Conservation (phyloP, 768 basidiomycete genomes). For the Tulasnella sp. region DNA sequence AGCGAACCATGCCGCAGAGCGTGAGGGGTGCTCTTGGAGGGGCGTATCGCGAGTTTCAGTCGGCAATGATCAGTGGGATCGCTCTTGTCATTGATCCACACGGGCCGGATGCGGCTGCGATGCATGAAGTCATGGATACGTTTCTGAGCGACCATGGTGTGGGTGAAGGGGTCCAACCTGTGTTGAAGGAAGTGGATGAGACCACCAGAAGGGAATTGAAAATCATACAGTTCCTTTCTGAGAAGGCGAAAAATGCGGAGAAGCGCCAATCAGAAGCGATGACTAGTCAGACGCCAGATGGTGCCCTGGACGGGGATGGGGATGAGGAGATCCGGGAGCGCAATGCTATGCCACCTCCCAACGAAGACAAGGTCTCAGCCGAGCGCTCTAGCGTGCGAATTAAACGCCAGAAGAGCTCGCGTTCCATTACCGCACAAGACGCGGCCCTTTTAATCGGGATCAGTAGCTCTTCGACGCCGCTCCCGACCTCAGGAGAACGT, state of each 20-base stretch:
- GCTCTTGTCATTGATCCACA: conserved; percentile 72
- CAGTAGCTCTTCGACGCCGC: background rate
- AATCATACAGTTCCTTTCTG: conserved; percentile 53
- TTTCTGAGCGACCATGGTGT: conserved; percentile 58
- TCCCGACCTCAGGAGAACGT: background rate
- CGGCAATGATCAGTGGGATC: conserved; percentile 82
- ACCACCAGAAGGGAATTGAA: conserved; percentile 74
- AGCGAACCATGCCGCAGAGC: conserved; percentile 49
- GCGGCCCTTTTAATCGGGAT: conserved; percentile 13
- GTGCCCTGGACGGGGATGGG: conserved; percentile 8
- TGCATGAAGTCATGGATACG: conserved; percentile 70
- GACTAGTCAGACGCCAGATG: background rate
- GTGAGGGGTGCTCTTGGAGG: conserved; percentile 58
- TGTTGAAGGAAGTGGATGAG: conserved; percentile 58
- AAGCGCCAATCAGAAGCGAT: background rate
- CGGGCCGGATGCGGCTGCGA: conserved; percentile 53
- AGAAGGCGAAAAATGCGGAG: conserved; percentile 30
- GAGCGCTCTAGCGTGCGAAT: conserved; percentile 8
- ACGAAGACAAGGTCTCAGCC: conserved; percentile 13
- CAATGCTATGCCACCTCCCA: background rate
- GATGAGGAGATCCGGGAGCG: conserved; percentile 13
- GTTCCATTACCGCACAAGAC: conserved; percentile 8
- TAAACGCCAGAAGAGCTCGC: conserved; percentile 5
- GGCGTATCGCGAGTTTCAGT: conserved; percentile 79
- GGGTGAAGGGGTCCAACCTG: conserved; percentile 17